Base-by-base conservation (phyloP, 192 early-diverging fungal species). In the Podila minutissima region DNA sequence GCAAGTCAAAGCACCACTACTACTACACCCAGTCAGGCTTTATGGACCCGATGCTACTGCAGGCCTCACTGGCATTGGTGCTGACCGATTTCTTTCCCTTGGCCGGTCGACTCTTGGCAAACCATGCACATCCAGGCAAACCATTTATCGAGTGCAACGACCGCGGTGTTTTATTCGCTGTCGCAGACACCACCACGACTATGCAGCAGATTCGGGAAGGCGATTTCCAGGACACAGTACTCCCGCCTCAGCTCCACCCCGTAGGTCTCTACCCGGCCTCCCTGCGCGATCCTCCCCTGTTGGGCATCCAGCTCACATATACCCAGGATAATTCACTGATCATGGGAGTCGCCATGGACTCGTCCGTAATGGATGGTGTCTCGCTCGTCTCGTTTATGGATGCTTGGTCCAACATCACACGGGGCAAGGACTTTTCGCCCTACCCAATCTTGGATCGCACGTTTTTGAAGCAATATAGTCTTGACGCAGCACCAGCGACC, bases 261-360 rank as follows among this genome's bases (percentile, higher is more conserved):
- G 71, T 81, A 0, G 77, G 77, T 38, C 71, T 81, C 22, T 81
- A 81, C 50, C 77, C 77, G 22, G 77, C 77, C 4, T 73, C 77
- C 5, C 58, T 81, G n/a, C 70, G 71, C 19, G 77, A 81, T 26
- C 77, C 77, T 31, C 77, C 77, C 0, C 61, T 81, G 28, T 35
- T 81, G 61, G 67, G 66, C 19, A 69, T 81, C 17, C 77, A 81
- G 57, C 63, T 81, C 17, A 81, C 77, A 12, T 81, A 81, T 67
- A 81, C 77, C 62, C 61, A 33, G 48, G 71, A 73, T 31, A 51
- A 69, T 3, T 81, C 77, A 35, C 38, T 81, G 77, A 81, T 81
- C 59, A 81, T 81, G 77, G 71, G 77, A 20, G 77, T 81, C 20
- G 77, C 77, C 15, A 61, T 73, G 71, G 77, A 81, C 60, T 73